Percentiles rank a stretch among this genome's conserved stretches.
Evolutionary conservation across 345 rosid genomes (phyloP).

Genomic region (Murraya koenigii): DNA sequence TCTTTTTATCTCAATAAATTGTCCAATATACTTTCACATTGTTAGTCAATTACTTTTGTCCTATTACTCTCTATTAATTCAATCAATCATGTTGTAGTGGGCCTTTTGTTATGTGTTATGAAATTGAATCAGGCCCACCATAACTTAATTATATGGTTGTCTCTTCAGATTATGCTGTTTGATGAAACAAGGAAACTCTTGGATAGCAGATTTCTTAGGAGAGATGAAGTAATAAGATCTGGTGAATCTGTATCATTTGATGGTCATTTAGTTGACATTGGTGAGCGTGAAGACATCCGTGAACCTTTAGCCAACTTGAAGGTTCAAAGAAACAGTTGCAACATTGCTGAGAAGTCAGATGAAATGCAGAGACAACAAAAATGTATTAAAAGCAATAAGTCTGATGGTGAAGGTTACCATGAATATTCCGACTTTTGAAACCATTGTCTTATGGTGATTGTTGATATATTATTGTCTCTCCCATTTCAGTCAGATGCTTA

Average conservation of each 20-base stretch:
- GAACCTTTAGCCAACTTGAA: slow-evolving; percentile 9
- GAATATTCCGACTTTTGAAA: background rate
- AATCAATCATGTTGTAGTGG: background rate
- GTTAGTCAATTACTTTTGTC: background rate
- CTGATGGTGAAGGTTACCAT: slow-evolving; percentile 19
- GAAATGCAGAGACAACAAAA: slow-evolving; percentile 10
- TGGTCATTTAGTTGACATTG: slow-evolving; percentile 52
- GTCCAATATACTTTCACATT: background rate
- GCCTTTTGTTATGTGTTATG: background rate
- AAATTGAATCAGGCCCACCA: background rate
- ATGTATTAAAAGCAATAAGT: background rate
- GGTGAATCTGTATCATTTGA: slow-evolving; percentile 44
- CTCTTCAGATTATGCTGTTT: slow-evolving; percentile 42
- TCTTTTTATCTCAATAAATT: background rate
- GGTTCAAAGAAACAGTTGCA: slow-evolving; percentile 9
- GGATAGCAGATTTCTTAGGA: slow-evolving; percentile 46
- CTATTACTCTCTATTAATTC: background rate
- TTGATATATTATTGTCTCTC: background rate
- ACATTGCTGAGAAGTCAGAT: slow-evolving; percentile 11
- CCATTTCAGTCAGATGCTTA: background rate
- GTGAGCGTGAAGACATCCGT: slow-evolving; percentile 26
- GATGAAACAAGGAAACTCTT: slow-evolving; percentile 44
- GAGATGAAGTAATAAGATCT: slow-evolving; percentile 44
- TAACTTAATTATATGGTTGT: slow-evolving; percentile 10
- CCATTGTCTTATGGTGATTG: background rate